Conservation (phyloP, 139 green algal species). For the Chlamydomonas applanata region DNA sequence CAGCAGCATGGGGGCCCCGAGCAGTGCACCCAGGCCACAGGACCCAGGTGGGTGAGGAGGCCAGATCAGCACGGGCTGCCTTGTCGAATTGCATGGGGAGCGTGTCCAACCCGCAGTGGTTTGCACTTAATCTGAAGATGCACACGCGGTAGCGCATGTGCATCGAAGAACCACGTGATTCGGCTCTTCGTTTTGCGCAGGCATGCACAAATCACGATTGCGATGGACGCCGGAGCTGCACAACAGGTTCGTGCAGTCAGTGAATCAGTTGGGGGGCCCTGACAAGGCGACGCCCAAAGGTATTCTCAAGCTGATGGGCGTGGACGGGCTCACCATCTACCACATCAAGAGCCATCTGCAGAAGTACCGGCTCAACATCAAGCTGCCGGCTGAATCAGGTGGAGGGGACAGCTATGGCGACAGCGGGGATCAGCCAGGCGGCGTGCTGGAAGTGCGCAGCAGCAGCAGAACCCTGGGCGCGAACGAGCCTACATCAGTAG, state of each 20-base stretch:
- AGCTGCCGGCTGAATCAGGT: slow-evolving; percentile 49
- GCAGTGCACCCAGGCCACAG: no score
- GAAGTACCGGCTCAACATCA: slow-evolving; percentile 88
- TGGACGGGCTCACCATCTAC: slow-evolving; percentile 82
- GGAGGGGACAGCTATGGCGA: slow-evolving; percentile 7
- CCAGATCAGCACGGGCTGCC: no score
- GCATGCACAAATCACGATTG: slow-evolving; percentile 43
- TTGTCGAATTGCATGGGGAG: no score
- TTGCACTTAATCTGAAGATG: no score
- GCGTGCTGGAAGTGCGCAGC: background rate
- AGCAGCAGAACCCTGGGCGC: background rate
- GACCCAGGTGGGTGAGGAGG: no score
- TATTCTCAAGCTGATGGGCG: slow-evolving; percentile 64
- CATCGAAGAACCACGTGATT: no score
- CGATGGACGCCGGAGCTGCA: slow-evolving; percentile 71
- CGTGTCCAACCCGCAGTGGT: no score
- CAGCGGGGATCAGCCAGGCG: slow-evolving; percentile 10
- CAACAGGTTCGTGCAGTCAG: slow-evolving; percentile 33
- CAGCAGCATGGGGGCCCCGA: no score
- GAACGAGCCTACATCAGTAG: background rate
- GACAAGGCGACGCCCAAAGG: slow-evolving; percentile 67
- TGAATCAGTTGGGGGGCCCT: slow-evolving; percentile 53
- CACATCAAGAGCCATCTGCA: slow-evolving; percentile 92
- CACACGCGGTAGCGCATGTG: no score
- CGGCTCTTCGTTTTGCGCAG: no score